Conservation (phyloP, 495 filamentous ascomycete genomes). For the Penicillium taxi region DNA sequence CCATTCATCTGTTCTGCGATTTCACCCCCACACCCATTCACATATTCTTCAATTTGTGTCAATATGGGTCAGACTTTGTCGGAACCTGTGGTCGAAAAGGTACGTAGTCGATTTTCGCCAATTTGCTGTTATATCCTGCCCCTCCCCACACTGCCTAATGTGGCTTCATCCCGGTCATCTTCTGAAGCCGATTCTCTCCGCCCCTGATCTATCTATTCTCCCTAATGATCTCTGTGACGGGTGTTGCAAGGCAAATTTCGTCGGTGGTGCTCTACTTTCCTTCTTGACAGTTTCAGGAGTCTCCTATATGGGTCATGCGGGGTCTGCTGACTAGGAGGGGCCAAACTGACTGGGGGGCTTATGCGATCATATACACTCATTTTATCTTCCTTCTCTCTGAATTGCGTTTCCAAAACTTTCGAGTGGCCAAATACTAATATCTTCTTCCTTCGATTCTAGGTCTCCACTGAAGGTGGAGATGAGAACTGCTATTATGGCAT, state of each 20-base stretch:
- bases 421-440: slow-evolving; percentile 3
- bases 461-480: slow-evolving; percentile 84
- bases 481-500: slow-evolving; percentile 86
- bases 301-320: slow-evolving; percentile 16
- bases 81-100: slow-evolving; percentile 98
- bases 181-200: slow-evolving; percentile 9
- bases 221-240: neutral
- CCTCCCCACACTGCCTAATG: slow-evolving; percentile 27
- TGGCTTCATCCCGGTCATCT: too few species aligned
- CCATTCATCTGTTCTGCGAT: slow-evolving; percentile 16
- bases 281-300: neutral
- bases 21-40: slow-evolving; percentile 3
- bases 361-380: neutral
- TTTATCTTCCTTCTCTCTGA: too few species aligned
- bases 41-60: slow-evolving; percentile 24
- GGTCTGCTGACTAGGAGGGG: slow-evolving; percentile 23
- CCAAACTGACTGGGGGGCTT: slow-evolving; percentile 2
- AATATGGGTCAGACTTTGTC: slow-evolving; percentile 98
- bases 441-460: slow-evolving; percentile 39
- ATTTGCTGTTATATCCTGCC: slow-evolving; percentile 17
- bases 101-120: slow-evolving; percentile 40
- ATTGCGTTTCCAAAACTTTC: neutral
- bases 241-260: neutral
- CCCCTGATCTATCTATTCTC: neutral
- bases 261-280: neutral